Percentiles rank a stretch among this genome's conserved stretches.
Evolutionary conservation across 176 grass and related monocot genomes (phyloP).

Genomic region (Zizania latifolia): DNA sequence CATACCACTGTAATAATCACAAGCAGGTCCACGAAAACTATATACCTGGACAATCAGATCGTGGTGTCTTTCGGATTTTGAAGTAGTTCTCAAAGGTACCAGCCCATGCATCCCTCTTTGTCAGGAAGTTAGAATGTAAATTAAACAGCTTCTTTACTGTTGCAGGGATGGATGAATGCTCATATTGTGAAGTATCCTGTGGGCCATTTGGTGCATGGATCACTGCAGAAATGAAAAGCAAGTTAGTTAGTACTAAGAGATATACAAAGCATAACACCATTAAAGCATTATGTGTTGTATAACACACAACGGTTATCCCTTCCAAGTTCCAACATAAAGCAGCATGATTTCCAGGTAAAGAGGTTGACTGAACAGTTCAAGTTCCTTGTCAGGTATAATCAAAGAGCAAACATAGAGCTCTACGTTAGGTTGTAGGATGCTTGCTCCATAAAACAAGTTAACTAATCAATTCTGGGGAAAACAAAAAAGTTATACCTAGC

Average conservation of each 20-base stretch:
- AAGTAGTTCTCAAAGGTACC: slow-evolving; percentile 77
- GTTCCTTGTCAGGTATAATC: not conserved
- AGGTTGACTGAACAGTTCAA: not conserved
- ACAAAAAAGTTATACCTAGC: too few species aligned
- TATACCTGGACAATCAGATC: slow-evolving; percentile 85
- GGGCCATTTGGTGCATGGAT: slow-evolving; percentile 77
- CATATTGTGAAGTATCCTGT: slow-evolving; percentile 46
- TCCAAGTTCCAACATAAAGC: not conserved
- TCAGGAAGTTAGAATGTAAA: slow-evolving; percentile 82
- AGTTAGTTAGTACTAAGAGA: not conserved
- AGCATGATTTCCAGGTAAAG: not conserved
- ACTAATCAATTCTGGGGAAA: too few species aligned
- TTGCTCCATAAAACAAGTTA: not conserved
- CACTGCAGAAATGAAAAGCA: slow-evolving; percentile 51
- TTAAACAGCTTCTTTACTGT: slow-evolving; percentile 87
- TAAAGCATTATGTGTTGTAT: not conserved
- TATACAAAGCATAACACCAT: not conserved
- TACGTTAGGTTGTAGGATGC: not conserved
- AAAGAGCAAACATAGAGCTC: not conserved
- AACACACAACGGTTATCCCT: not conserved
- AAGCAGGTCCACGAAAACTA: not conserved
- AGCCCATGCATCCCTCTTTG: slow-evolving; percentile 90
- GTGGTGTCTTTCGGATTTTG: slow-evolving; percentile 50
- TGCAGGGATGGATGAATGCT: slow-evolving; percentile 84
- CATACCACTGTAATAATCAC: not conserved